These are phyloP conservation scores for Gautieria morchelliformis DNA, from an alignment of 768 basidiomycete species.

Conservation along the genomic window DNA sequence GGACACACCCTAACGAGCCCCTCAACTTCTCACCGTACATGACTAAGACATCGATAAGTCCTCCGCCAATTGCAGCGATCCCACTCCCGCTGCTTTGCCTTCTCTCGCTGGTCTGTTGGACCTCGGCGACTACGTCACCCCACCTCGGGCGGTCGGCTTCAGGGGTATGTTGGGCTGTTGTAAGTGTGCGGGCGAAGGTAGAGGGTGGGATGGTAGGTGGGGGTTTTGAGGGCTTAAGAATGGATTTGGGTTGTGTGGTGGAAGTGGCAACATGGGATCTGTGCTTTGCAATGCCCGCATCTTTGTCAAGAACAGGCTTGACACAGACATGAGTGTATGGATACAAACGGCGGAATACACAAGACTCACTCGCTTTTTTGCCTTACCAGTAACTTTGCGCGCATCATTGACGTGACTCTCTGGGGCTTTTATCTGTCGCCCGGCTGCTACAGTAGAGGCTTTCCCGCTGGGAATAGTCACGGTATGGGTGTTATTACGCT, in stretches of 20 bases:
- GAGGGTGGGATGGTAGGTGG: conserved; percentile 11
- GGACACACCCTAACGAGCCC: conserved; percentile 33
- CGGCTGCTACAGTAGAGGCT: neutral
- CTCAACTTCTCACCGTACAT: conserved; percentile 39
- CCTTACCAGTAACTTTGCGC: neutral
- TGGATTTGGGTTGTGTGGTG: neutral
- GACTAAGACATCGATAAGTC: conserved; percentile 37
- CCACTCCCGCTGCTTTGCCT: conserved; percentile 21
- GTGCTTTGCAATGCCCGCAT: neutral
- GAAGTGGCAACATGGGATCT: neutral
- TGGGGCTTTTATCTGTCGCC: too few species aligned
- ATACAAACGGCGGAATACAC: neutral
- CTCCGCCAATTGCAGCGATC: neutral
- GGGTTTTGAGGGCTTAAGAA: neutral
- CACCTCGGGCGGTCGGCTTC: conserved; percentile 7
- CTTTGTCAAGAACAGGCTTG: conserved; percentile 1
- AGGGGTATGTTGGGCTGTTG: conserved; percentile 5
- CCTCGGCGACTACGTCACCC: conserved; percentile 16
- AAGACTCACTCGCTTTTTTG: neutral
- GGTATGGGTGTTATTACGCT: too few species aligned
- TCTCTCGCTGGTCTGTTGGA: conserved; percentile 20
- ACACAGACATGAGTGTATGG: neutral
- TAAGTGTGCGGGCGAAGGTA: conserved; percentile 14
- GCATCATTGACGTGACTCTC: too few species aligned
- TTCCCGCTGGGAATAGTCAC: neutral